Evolutionary conservation across 1,284 basidiomycete species (phyloP), one percentile per base, ranked within the genome.

Genomic region (Cryptococcus sp.): DNA sequence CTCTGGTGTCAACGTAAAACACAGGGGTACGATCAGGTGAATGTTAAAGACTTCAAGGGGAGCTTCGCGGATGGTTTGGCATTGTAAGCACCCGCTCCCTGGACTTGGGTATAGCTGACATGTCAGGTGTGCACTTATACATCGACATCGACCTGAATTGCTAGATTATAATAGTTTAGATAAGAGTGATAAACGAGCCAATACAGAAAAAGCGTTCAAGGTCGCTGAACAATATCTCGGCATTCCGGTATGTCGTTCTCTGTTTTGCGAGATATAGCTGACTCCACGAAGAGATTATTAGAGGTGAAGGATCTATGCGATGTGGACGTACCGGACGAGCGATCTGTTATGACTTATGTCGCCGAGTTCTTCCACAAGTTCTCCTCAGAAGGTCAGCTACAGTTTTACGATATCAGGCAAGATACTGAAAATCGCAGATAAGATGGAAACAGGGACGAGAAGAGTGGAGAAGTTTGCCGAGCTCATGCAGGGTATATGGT

Each of bases 1-100:
- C 83, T 98, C 1, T 98, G 95, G 95, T 97, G 94, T 79, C 95
- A 98, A 72, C 85, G 95, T 55, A 96, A 96, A 78, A 98, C 96
- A 0, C 84, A 84, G 34, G 86, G 87, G 0, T 98, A 98, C 78
- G 64, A 86, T 58, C 90, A 94, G 65, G 94, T 98, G 15, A 79
- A 96, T 53, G 90, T 98, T 6, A 85, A 90, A 77, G 91, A 98
- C 73, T 98, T 98, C 73, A 90, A 90, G 14, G 75, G 83, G 44
- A 93, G 90, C 70, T 98, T 91, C 87, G 87, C 87, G 45, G 90
- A 97, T 72, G 95, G 95, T 43, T 84, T 98, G 57, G 95, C 95
- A 47, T 80, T 98, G 91, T 94, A 77, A 70, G 87, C 23, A 1
- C 23, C 81, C 49, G 34, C 48, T 31, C 14, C n/a, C 48, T 52